phyloP scores from a whole-genome alignment of 176 grass and related monocot species.

The Cenchrus americanus region DNA sequence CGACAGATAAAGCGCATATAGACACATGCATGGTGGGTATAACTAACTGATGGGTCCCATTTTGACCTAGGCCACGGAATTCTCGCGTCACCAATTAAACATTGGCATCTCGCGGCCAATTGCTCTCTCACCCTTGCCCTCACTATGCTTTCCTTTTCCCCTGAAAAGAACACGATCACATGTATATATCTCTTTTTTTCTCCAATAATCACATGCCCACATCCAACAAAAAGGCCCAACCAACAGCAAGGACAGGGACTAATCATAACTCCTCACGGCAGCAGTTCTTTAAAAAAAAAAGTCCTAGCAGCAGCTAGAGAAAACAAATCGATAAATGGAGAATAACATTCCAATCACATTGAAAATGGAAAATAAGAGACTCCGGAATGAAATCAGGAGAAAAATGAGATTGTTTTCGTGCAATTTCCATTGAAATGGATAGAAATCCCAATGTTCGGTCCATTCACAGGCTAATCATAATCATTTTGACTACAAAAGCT shows the following conservation, averaged over 20 bases:
- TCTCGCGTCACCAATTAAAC: neutral
- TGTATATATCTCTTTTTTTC: slow-evolving; percentile 1
- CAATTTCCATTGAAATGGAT: neutral
- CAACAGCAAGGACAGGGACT: slow-evolving; percentile 26
- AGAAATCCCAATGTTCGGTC: neutral
- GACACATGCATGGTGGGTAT: neutral
- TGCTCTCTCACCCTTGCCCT: neutral
- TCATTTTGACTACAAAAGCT: neutral
- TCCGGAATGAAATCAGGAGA: neutral
- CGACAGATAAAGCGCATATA: neutral
- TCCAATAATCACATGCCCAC: slow-evolving; percentile 30
- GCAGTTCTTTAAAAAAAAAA: neutral
- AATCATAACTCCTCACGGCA: slow-evolving; percentile 13
- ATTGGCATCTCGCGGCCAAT: neutral
- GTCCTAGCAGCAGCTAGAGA: neutral
- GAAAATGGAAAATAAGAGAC: neutral
- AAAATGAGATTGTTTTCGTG: neutral
- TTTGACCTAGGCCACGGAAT: neutral
- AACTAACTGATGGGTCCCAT: neutral
- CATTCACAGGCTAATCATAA: slow-evolving; percentile 1
- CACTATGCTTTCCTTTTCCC: neutral
- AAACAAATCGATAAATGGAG: neutral
- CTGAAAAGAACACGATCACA: slow-evolving; percentile 30
- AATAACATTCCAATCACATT: neutral
- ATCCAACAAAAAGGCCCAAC: slow-evolving; percentile 34